phyloP scores from a whole-genome alignment of 202 grass and related monocot species.

The Carex sylvatica region DNA sequence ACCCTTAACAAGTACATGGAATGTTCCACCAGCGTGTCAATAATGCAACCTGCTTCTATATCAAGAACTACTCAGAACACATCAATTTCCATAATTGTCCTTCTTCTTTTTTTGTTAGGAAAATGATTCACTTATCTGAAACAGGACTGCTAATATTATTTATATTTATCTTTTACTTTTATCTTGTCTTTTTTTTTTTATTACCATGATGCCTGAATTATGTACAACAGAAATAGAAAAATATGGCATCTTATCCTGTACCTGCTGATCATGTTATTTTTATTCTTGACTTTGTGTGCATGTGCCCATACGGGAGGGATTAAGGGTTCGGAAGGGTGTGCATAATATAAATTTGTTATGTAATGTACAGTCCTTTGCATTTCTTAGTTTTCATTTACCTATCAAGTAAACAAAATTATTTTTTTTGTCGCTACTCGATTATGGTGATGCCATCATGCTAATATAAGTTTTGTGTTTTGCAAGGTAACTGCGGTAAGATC shows the following conservation, averaged over 20 bases:
- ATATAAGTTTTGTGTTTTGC: constrained; percentile 28
- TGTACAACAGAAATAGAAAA: neutral
- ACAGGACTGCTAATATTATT: neutral
- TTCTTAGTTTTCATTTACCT: no score
- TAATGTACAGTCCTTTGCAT: no score
- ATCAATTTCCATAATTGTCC: neutral
- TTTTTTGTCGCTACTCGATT: neutral
- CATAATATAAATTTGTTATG: no score
- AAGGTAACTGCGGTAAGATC: constrained; percentile 89
- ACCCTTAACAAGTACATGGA: constrained; percentile 1
- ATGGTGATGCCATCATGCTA: constrained; percentile 29
- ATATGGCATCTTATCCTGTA: neutral
- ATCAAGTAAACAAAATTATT: constrained; percentile 4
- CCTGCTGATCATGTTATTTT: constrained; percentile 4
- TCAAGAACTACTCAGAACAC: neutral
- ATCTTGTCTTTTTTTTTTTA: neutral
- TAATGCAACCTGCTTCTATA: neutral
- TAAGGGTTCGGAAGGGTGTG: no score
- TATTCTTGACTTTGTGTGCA: no score
- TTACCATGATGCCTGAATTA: no score
- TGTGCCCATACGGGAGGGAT: no score
- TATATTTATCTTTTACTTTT: neutral
- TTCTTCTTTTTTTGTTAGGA: neutral
- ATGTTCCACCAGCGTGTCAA: neutral
- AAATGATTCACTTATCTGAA: neutral